These are phyloP conservation scores for Prosopis cineraria DNA, from an alignment of 306 rosid species.

Conservation along the genomic window DNA sequence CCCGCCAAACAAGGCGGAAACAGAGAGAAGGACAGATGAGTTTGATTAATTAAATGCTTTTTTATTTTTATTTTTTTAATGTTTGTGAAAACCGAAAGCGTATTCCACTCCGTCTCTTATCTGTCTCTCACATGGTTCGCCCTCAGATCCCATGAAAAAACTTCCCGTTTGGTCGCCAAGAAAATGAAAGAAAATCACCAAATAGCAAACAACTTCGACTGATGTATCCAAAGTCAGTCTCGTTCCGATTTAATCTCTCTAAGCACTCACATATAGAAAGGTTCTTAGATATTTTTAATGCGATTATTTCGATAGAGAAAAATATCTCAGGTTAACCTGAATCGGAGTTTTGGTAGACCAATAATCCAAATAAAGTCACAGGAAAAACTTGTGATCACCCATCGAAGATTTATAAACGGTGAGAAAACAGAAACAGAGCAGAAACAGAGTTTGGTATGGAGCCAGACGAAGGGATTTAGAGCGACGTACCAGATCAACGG, in stretches of 20 bases:
- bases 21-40: slow-evolving; percentile 31
- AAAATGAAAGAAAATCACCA: neutral
- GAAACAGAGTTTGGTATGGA: slow-evolving; percentile 4
- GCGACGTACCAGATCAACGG: slow-evolving; percentile 86
- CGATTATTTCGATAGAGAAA: no score
- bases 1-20: slow-evolving; percentile 38
- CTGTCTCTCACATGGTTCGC: slow-evolving; percentile 44
- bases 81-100: neutral
- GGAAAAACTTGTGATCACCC: neutral
- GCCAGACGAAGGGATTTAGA: neutral
- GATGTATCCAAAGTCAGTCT: neutral
- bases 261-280: no score
- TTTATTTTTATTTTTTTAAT: neutral
- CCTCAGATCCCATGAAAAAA: slow-evolving; percentile 40
- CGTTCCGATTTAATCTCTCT: neutral
- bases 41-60: neutral
- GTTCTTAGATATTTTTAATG: no score
- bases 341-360: no score
- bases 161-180: slow-evolving; percentile 36
- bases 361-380: no score
- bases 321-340: no score
- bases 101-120: slow-evolving; percentile 28
- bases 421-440: neutral
- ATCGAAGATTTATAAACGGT: neutral
- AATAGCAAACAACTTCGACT: neutral